Base-by-base conservation (phyloP, 306 rosid species). In the Senna tora region DNA sequence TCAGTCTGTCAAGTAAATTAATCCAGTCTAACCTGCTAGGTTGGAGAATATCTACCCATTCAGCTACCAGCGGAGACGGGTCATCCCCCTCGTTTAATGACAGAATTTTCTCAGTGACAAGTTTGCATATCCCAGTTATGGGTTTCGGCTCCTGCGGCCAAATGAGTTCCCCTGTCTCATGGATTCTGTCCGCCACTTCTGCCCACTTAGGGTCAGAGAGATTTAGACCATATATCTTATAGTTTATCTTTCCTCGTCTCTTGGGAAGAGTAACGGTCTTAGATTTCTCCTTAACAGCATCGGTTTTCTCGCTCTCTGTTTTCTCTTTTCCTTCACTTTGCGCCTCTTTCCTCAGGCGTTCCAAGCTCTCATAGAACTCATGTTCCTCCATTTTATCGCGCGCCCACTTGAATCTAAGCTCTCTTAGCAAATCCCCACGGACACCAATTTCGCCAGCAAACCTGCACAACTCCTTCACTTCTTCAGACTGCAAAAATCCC, bases 381-480 rank as follows among this genome's bases (percentile, higher is more conserved):
- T 79, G 76, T 28, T 94, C 95, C 80, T 91, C 97, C 97, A 91
- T 87, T 78, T 87, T 85, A 72, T 94, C 96, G 0, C 89, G 83
- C 0, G 98, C 98, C 97, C 97, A 94, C 79, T 91, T 94, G 84
- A 88, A 91, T 74, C 97, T 86, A 54, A 94, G 79, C 82, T 94
- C 98, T 61, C 97, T 79, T 5, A 91, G 80, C 96, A 94, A 69
- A 77, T 84, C 87, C 25, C 98, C 99, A 0, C 92, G 86, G 46
- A 94, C 84, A 0, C 97, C 97, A 43, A 94, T 82, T 58, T 94
- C 97, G 0, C 94, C 92, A 3, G 98, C 97, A 63, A 94, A 94
- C 71, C 97, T 75, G 61, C 89, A 84, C 98, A 91, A 89, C 79
- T 89, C 89, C 77, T 94, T 90, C 7, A 94, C 97, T 20, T 86